Evolutionary conservation across 495 filamentous ascomycete genomes (phyloP).

Genomic region (Penicillium steckii): DNA sequence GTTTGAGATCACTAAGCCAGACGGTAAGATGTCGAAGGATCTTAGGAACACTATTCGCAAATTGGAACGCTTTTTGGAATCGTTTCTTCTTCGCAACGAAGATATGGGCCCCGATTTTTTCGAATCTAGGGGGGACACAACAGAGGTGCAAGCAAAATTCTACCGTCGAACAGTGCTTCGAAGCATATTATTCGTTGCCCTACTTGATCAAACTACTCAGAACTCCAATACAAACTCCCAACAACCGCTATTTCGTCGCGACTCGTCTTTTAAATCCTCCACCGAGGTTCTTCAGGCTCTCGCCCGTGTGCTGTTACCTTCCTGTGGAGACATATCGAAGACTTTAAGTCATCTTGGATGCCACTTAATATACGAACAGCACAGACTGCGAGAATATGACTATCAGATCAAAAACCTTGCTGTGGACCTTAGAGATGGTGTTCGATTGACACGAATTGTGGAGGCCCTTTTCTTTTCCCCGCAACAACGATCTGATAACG

Average conservation of each 20-base stretch:
- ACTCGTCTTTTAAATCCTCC: slow-evolving; percentile 58
- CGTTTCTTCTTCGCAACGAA: slow-evolving; percentile 59
- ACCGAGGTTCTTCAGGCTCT: slow-evolving; percentile 52
- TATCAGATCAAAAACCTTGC: slow-evolving; percentile 62
- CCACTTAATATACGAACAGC: slow-evolving; percentile 51
- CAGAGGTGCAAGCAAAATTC: slow-evolving; percentile 38
- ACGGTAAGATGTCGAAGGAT: background rate
- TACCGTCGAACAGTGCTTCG: slow-evolving; percentile 59
- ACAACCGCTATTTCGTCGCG: slow-evolving; percentile 42
- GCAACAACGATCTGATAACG: slow-evolving; percentile 4
- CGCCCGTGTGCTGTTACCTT: slow-evolving; percentile 53
- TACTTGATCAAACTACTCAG: slow-evolving; percentile 53
- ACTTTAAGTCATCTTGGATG: slow-evolving; percentile 57
- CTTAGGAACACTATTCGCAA: slow-evolving; percentile 38
- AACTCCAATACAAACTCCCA: slow-evolving; percentile 27
- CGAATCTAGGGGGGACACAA: slow-evolving; percentile 25
- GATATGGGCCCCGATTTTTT: slow-evolving; percentile 36
- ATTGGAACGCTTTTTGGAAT: slow-evolving; percentile 54
- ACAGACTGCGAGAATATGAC: slow-evolving; percentile 57
- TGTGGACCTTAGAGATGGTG: slow-evolving; percentile 63
- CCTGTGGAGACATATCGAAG: slow-evolving; percentile 57
- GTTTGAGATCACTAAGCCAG: background rate
- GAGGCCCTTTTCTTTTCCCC: slow-evolving; percentile 56
- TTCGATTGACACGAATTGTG: slow-evolving; percentile 58
- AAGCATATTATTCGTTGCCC: slow-evolving; percentile 59